These are phyloP conservation scores for Cylindrotheca fusiformis DNA, from an alignment of 108 stramenopile genomes.

Conservation along the genomic window DNA sequence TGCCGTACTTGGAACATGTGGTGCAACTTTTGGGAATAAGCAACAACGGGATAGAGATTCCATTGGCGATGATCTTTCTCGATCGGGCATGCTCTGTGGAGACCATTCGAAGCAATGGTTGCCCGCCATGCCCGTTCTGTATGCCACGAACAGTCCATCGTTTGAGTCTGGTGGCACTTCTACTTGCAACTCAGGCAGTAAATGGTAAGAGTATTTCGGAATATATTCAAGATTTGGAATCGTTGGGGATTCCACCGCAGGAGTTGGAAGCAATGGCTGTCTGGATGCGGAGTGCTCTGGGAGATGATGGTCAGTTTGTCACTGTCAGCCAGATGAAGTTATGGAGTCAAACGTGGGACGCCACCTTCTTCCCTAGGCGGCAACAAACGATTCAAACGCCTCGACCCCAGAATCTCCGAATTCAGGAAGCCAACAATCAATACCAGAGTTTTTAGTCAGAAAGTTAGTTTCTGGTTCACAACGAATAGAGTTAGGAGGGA, in stretches of 20 bases:
- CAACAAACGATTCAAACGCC: not conserved
- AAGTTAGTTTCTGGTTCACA: no score
- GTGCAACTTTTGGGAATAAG: constrained; percentile 12
- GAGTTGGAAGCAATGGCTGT: constrained; percentile 29
- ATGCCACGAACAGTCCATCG: constrained; percentile 45
- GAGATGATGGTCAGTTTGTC: constrained; percentile 26
- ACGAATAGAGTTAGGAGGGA: no score
- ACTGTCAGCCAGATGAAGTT: constrained; percentile 15
- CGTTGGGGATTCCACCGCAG: constrained; percentile 26
- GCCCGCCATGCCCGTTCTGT: constrained; percentile 37
- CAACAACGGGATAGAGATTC: constrained; percentile 17
- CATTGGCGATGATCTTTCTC: constrained; percentile 47
- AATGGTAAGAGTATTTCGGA: not conserved
- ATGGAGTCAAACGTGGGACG: constrained; percentile 26
- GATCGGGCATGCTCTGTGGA: constrained; percentile 53
- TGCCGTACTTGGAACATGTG: constrained; percentile 28
- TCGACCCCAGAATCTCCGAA: no score
- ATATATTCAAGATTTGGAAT: not conserved
- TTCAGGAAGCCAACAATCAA: no score
- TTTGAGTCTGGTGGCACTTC: constrained; percentile 21
- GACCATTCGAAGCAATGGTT: constrained; percentile 32
- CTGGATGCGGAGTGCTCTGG: constrained; percentile 36
- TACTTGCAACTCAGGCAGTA: constrained; percentile 27
- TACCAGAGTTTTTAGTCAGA: no score
- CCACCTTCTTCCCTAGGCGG: constrained; percentile 2